These are phyloP conservation scores for Dendrobium chrysotoxum DNA, from an alignment of 106 monocot genomes.

Conservation along the genomic window DNA sequence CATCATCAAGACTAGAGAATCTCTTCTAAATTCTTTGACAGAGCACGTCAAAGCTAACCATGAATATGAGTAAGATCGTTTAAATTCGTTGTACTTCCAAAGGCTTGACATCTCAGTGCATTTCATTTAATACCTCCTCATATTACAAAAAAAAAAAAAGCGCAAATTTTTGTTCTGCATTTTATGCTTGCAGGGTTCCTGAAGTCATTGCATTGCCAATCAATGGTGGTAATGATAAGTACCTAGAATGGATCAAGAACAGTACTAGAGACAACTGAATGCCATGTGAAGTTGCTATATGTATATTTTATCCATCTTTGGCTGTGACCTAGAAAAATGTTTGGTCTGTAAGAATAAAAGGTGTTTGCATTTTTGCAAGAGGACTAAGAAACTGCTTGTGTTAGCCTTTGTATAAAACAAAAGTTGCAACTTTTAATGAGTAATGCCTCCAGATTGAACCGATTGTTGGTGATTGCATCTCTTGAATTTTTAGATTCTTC, in stretches of 20 bases:
- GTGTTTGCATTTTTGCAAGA: background rate
- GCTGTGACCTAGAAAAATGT: background rate
- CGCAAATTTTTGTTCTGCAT: background rate
- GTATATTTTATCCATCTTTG: background rate
- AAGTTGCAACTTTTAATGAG: too few relatives aligned
- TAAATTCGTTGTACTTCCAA: background rate
- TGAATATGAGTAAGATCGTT: slow-evolving; percentile 75
- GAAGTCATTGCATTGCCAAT: slow-evolving; percentile 86
- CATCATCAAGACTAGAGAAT: slow-evolving; percentile 80
- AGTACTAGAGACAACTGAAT: slow-evolving; percentile 60
- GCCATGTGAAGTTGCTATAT: background rate
- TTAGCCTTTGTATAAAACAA: too few relatives aligned
- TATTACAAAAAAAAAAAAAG: background rate
- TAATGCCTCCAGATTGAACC: too few relatives aligned
- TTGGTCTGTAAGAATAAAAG: background rate
- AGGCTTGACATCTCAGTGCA: background rate
- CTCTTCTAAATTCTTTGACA: slow-evolving; percentile 66
- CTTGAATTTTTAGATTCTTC: too few relatives aligned
- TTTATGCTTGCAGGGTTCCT: slow-evolving; percentile 45
- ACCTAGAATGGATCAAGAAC: slow-evolving; percentile 87
- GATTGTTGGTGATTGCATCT: too few relatives aligned
- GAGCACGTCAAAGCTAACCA: slow-evolving; percentile 93
- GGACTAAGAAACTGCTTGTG: background rate
- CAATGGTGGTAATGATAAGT: slow-evolving; percentile 70
- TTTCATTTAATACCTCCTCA: background rate